Evolutionary conservation across 371 early-diverging fungal genomes (phyloP).

Genomic region (Mortierella polycephala): DNA sequence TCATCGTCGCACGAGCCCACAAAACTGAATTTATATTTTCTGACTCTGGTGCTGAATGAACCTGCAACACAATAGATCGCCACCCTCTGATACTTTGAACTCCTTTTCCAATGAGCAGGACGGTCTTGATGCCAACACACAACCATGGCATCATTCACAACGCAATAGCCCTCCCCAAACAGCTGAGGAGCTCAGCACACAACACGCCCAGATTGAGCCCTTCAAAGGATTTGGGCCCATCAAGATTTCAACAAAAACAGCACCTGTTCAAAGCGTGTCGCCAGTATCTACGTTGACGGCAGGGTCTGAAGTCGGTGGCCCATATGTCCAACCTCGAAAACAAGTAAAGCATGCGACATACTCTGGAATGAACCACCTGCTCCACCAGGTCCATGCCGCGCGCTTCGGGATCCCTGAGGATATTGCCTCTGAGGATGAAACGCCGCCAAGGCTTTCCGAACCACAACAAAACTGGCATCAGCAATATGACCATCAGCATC

Average conservation of each 20-base stretch:
- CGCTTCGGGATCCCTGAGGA: constrained; percentile 43
- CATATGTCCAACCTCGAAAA: background rate
- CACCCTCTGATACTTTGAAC: constrained; percentile 6
- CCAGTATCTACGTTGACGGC: background rate
- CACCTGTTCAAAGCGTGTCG: background rate
- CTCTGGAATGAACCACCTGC: constrained; percentile 38
- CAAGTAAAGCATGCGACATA: constrained; percentile 1
- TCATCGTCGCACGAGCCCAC: background rate
- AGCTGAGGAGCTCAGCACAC: background rate
- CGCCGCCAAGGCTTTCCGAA: background rate
- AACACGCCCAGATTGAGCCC: background rate
- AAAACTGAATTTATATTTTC: background rate
- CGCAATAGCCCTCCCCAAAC: background rate
- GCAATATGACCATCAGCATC: constrained; percentile 16
- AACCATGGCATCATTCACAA: background rate
- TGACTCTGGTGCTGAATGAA: background rate
- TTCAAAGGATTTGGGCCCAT: constrained; percentile 17
- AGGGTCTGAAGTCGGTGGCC: background rate
- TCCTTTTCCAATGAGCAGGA: background rate
- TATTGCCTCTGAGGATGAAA: background rate
- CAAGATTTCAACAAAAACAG: constrained; percentile 31
- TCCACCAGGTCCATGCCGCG: constrained; percentile 33
- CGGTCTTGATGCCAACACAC: background rate
- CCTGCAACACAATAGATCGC: constrained; percentile 12
- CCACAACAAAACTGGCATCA: constrained; percentile 7